Percentiles rank a stretch among this genome's conserved stretches.
Evolutionary conservation across 169 alveolate species (phyloP).

Genomic region (Eimeria acervulina): DNA sequence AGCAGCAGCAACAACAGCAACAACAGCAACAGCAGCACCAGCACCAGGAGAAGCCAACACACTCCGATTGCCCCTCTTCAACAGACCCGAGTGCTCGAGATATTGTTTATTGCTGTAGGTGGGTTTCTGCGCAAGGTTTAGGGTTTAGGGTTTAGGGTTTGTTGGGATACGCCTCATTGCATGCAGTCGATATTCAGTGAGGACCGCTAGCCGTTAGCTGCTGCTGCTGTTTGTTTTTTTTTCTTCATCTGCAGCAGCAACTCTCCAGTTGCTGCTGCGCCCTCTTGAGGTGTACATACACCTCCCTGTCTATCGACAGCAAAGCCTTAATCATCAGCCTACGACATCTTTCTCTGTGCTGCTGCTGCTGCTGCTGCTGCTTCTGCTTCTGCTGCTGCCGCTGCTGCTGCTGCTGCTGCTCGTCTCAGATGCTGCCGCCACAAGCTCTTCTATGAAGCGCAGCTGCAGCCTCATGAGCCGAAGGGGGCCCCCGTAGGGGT

Average conservation of each 20-base stretch:
- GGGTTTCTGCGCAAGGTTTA: constrained; percentile 15
- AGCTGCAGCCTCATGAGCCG: constrained; percentile 4
- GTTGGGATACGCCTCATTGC: no score
- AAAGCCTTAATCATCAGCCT: no score
- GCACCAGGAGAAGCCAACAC: not conserved
- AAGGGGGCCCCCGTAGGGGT: constrained; percentile 1
- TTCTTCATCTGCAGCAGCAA: no score
- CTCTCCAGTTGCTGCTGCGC: not conserved
- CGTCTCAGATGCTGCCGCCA: constrained; percentile 26
- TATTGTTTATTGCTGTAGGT: constrained; percentile 20
- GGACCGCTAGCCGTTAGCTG: no score
- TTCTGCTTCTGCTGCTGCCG: not conserved
- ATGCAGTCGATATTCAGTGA: no score
- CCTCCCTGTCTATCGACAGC: no score
- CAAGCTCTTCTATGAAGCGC: constrained; percentile 20
- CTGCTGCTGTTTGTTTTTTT: no score
- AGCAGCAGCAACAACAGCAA: constrained; percentile 30
- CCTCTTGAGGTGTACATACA: no score
- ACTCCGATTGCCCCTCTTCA: not conserved
- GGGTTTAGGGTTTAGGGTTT: constrained; percentile 61
- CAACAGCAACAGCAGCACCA: constrained; percentile 27
- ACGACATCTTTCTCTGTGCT: not conserved
- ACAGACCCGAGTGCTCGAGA: not conserved
- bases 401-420: constrained; percentile 41
- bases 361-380: not conserved